A percentile compares a stretch with the other conserved stretches of the same genome.
These are phyloP conservation scores for Rhodamnia rubescens DNA, from an alignment of 345 rosid species.

Conservation along the genomic window DNA sequence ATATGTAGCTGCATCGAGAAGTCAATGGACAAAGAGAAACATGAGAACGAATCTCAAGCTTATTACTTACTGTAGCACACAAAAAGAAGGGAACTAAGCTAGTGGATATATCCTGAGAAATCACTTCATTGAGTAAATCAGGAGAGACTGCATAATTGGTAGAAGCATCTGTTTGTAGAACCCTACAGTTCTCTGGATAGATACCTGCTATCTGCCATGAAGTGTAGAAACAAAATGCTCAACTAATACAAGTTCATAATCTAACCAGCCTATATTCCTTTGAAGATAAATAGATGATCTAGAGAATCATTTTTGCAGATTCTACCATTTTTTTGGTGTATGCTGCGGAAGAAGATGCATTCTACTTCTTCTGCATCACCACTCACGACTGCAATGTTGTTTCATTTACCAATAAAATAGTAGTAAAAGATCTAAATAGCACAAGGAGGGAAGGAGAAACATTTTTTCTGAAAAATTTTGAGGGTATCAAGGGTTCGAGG, in stretches of 20 bases:
- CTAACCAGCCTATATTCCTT: neutral
- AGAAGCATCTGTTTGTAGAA: conserved; percentile 52
- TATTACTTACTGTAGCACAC: conserved; percentile 64
- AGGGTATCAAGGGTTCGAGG: neutral
- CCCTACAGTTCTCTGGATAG: conserved; percentile 55
- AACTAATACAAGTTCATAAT: neutral
- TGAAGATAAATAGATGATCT: neutral
- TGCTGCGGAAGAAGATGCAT: neutral
- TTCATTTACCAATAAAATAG: neutral
- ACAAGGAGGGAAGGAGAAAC: neutral
- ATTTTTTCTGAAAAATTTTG: neutral
- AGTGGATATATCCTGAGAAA: conserved; percentile 49
- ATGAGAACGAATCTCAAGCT: neutral
- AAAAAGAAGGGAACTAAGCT: conserved; percentile 80
- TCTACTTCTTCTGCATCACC: neutral
- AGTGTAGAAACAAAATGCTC: neutral
- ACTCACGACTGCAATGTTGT: neutral
- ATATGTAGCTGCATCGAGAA: neutral
- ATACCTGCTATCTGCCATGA: conserved; percentile 62
- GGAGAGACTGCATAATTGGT: conserved; percentile 64
- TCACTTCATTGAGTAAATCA: conserved; percentile 38
- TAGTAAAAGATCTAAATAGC: neutral
- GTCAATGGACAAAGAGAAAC: neutral
- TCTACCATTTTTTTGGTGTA: neutral
- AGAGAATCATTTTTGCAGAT: neutral